Evolutionary conservation across 768 basidiomycete species (phyloP), one percentile per base, ranked within the genome.

Genomic region (Glaciozyma martinii): DNA sequence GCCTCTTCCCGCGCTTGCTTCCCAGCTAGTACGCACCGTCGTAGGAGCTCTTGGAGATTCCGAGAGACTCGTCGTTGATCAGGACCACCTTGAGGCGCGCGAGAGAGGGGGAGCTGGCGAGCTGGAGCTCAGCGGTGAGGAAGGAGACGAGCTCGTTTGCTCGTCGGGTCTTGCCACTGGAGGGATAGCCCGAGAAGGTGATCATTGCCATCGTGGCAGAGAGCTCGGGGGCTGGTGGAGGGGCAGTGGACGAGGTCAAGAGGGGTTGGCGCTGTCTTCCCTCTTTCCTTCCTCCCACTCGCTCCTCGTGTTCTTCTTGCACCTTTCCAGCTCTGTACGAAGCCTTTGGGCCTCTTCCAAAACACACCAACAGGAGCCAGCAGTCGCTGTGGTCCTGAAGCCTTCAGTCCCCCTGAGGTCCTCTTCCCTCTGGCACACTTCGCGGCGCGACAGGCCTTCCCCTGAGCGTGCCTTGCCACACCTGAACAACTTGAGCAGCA

Each of bases 151-250:
- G 80, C 74, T 91, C 83, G 0, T 74, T 65, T 3, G 86, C 87
- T 43, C 91, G 79, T n/a, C 75, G 79, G 1, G 88, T 82, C 78
- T 99, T 99, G 62, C 94, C 93, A 49, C 87, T 86, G 70, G 81
- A 85, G 0, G 94, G 94, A 77, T 82, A 93, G 21, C 94, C 94
- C 33, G 88, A 82, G 47, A 98, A 79, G 3, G 91, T 94, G 70
- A 99, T 80, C 49, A 95, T 81, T n/a, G 94, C 90, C 94, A 97
- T 95, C 59, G 32, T 47, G 23, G 27, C 40, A 18, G 62, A 52
- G n/a, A n/a, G n/a, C n/a, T n/a, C n/a, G 19, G 18, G 32, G 32
- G 5, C 16, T 1, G 37, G 13, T 3, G 55, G 25, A 3, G 21
- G 21, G 23, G 25, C 25, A 30, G 37, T 18, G 33, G 21, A 25